Evolutionary conservation across 306 rosid species (phyloP).

Genomic region (Quercus wislizeni): DNA sequence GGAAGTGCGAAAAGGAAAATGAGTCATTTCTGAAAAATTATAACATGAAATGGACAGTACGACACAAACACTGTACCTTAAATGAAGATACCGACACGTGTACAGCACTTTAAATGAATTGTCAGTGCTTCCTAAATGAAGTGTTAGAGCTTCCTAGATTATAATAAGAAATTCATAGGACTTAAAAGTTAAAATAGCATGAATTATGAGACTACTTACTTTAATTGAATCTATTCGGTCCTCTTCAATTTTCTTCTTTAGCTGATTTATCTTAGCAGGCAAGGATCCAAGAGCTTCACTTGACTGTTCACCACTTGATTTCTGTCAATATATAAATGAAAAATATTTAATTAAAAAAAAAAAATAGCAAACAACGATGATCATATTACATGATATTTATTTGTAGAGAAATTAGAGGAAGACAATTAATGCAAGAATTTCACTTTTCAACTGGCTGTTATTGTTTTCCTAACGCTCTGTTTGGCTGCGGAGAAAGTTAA

Average conservation of each 20-base stretch:
- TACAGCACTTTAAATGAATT: no score
- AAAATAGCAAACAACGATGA: neutral
- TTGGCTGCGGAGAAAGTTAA: neutral
- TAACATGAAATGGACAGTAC: no score
- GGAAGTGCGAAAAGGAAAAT: no score
- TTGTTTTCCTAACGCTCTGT: neutral
- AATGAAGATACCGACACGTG: no score
- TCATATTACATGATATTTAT: neutral
- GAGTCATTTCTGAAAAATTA: no score
- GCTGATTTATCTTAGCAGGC: conserved; percentile 61
- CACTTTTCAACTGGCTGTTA: neutral
- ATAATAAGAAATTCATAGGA: no score
- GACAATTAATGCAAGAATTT: neutral
- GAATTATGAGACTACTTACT: conserved; percentile 41
- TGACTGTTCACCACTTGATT: conserved; percentile 38
- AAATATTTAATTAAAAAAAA: neutral
- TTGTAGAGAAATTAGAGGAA: neutral
- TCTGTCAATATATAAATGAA: conserved; percentile 30
- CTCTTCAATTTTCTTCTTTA: conserved; percentile 71
- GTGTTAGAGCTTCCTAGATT: no score
- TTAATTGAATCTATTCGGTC: conserved; percentile 56
- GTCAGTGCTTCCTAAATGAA: no score
- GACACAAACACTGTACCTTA: no score
- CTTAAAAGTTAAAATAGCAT: neutral
- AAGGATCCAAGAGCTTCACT: conserved; percentile 44